Evolutionary conservation across 495 filamentous ascomycete genomes (phyloP).

Genomic region (Geopyxis carbonaria): DNA sequence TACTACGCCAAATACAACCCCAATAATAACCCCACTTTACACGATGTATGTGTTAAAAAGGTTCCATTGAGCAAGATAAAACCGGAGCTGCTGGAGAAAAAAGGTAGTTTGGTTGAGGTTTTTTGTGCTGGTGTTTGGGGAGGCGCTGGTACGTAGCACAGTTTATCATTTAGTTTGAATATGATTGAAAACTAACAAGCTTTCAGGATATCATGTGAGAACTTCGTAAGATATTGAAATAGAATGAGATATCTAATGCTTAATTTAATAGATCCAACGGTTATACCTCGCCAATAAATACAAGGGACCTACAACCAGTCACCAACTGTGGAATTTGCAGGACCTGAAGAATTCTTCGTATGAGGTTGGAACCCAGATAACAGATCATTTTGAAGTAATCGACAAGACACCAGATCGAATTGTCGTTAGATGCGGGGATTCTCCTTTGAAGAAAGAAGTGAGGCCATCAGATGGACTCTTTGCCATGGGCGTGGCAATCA

Average conservation of each 20-base stretch:
- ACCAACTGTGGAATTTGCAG: constrained; percentile 44
- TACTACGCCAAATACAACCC: constrained; percentile 43
- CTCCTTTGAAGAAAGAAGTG: constrained; percentile 39
- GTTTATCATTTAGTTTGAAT: too few species aligned
- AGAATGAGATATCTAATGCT: neutral
- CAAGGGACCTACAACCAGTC: constrained; percentile 39
- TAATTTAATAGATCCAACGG: constrained; percentile 49
- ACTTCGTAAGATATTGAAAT: neutral
- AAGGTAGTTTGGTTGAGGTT: constrained; percentile 41
- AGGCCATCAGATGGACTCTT: constrained; percentile 52
- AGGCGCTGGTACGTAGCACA: constrained; percentile 45
- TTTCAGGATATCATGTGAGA: neutral
- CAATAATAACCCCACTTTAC: constrained; percentile 39
- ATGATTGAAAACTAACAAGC: neutral
- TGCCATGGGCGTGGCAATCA: constrained; percentile 46
- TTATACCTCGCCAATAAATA: constrained; percentile 45
- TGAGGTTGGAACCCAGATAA: constrained; percentile 45
- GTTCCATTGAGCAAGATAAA: constrained; percentile 46
- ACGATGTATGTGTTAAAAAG: constrained; percentile 45
- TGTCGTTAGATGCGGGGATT: constrained; percentile 48
- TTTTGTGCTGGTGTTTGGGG: constrained; percentile 53
- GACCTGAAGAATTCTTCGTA: constrained; percentile 40
- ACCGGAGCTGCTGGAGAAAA: constrained; percentile 44
- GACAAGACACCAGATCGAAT: constrained; percentile 45
- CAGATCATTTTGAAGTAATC: constrained; percentile 63